Evolutionary conservation across 257 asterid genomes (phyloP).

Genomic region (Agastache rugosa): DNA sequence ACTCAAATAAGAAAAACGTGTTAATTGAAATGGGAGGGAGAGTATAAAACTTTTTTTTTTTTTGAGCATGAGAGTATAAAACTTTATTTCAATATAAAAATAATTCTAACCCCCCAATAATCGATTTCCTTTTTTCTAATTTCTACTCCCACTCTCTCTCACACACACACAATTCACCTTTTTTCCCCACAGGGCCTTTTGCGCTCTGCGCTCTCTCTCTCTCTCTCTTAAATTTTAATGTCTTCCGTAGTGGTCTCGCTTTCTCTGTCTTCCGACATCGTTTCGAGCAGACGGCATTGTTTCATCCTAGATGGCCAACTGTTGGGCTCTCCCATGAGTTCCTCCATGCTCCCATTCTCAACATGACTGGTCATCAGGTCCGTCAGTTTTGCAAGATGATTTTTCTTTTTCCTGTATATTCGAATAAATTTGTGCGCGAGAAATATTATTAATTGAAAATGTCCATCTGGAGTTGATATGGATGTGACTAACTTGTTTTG

Average conservation of each 20-base stretch:
- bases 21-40: too few species aligned
- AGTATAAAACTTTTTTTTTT: too few species aligned
- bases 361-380: conserved; percentile 55
- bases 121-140: conserved; percentile 1
- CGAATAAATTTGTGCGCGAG: neutral
- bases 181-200: conserved; percentile 17
- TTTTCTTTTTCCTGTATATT: neutral
- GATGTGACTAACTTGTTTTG: conserved; percentile 30
- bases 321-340: conserved; percentile 41
- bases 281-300: conserved; percentile 41
- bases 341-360: conserved; percentile 46
- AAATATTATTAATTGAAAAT: neutral
- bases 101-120: neutral
- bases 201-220: conserved; percentile 18
- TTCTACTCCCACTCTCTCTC: conserved; percentile 27
- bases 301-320: conserved; percentile 33
- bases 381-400: neutral
- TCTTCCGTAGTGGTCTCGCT: conserved; percentile 35
- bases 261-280: conserved; percentile 36
- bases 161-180: conserved; percentile 20
- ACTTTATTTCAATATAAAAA: neutral
- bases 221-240: conserved; percentile 40
- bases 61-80: too few species aligned
- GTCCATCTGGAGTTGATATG: conserved; percentile 25
- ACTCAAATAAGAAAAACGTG: too few species aligned